Conservation (phyloP, 2,329 filamentous ascomycete genomes). For the Cladophialophora chaetospira region DNA sequence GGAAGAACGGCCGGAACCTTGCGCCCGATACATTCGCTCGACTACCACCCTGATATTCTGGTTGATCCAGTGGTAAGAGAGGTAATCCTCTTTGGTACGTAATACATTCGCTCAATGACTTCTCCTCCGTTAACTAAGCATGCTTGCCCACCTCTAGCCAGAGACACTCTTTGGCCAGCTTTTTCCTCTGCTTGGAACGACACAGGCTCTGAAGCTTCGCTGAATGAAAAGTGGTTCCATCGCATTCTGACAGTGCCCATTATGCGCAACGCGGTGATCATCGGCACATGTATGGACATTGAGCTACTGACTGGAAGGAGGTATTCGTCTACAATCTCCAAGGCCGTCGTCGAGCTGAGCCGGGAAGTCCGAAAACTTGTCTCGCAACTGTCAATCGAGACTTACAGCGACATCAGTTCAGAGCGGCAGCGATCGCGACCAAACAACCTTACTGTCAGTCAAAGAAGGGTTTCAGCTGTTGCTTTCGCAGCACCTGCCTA, state of each 20-base stretch:
- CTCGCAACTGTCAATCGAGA: background rate
- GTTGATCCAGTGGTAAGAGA: constrained; percentile 5
- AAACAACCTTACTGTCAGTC: no score
- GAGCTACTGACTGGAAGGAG: background rate
- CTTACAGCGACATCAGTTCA: background rate
- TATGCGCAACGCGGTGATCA: constrained; percentile 6
- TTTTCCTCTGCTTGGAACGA: background rate
- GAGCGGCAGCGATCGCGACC: background rate
- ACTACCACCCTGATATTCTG: background rate
- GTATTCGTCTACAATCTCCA: background rate
- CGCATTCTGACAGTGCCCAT: constrained; percentile 2
- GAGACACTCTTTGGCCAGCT: constrained; percentile 8
- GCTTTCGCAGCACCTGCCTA: no score
- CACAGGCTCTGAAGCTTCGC: background rate
- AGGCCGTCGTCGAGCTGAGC: background rate
- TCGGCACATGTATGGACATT: constrained; percentile 2
- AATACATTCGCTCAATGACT: background rate
- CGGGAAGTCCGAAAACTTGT: constrained; percentile 2
- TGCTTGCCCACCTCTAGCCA: background rate
- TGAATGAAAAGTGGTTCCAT: background rate
- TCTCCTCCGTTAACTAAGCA: background rate
- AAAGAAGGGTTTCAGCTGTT: no score
- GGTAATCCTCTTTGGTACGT: constrained; percentile 7
- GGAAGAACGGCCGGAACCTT: background rate
- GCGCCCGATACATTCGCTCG: background rate